Evolutionary conservation across 192 early-diverging fungal species (phyloP), one percentile per base, ranked within the genome.

Genomic region (Coemansia sp.): DNA sequence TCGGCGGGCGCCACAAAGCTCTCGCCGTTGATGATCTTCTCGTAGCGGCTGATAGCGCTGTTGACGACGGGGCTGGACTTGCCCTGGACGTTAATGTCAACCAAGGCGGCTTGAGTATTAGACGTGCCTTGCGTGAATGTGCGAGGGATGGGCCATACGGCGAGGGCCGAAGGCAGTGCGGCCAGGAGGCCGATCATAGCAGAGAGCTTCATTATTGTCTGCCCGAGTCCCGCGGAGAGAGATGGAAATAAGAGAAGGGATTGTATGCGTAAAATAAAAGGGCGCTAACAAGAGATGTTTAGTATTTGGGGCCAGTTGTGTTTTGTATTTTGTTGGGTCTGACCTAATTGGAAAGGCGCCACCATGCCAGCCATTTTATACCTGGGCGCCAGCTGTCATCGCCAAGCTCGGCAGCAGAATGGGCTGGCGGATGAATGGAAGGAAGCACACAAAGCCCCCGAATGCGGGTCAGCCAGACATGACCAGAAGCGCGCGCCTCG

Each of bases 121-220:
- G 65, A 64, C n/a, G 19, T 69, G 59, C 79, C 73, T 29, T 81
- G 69, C 24, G 45, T 29, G 6, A 72, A 51, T 12, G 69, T 73
- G 29, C 56, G 68, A 3, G 79, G 79, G 9, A 81, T 67, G 1
- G 79, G 79, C 79, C 79, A 81, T 7, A 81, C 59, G 11, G 73
- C 79, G 24, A 76, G 43, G 19, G 60, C 77, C 15, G 68, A 62
- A 2, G 77, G 77, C 2, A 64, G 46, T 17, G 71, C 68, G 36
- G 77, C 77, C 7, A 74, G 20, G 41, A 79, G 62, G 45, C 71
- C 77, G 57, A 74, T 58, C 35, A 73, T 54, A 9, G 71, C 71
- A 29, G 64, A 57, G 17, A 79, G 29, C 60, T 74, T 79, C 77
- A 79, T 77, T 27, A 25, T 54, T 42, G 20, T 42, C 32, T 57